A percentile compares a stretch with the other conserved stretches of the same genome.
Conservation (phyloP, 2,329 filamentous ascomycete species). For the Pyrenophora seminiperda region DNA sequence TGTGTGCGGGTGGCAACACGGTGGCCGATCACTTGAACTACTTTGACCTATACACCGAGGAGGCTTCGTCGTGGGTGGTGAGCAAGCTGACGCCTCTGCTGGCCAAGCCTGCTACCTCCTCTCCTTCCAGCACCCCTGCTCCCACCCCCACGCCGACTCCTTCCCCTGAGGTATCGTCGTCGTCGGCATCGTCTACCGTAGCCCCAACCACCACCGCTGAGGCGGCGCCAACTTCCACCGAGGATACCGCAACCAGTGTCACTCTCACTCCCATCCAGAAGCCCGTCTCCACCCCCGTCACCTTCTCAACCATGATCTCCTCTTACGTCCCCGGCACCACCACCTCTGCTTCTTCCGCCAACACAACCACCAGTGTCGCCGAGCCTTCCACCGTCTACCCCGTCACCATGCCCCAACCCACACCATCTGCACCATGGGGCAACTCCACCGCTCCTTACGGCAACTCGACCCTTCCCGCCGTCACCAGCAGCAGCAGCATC, state of each 20-base stretch:
- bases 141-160: background rate
- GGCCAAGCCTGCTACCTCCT: conserved; percentile 3
- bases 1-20: conserved; percentile 1
- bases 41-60: conserved; percentile 11
- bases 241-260: background rate
- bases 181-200: background rate
- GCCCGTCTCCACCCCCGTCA: background rate
- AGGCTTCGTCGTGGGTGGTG: conserved; percentile 8
- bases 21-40: conserved; percentile 10
- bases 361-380: background rate
- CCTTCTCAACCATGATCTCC: conserved; percentile 1
- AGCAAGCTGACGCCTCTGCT: conserved; percentile 9
- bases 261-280: background rate
- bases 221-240: background rate
- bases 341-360: background rate
- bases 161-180: background rate
- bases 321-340: conserved; percentile 5
- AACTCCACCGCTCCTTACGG: conserved; percentile 2
- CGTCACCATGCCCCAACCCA: background rate
- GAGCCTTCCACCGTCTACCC: conserved; percentile 2
- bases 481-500: background rate
- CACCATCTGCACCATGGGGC: background rate
- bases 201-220: conserved; percentile 1
- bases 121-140: conserved; percentile 1
- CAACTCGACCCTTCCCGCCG: conserved; percentile 6